phyloP scores from a whole-genome alignment of 2,329 filamentous ascomycete genomes.

The Alternaria tenuissima region DNA sequence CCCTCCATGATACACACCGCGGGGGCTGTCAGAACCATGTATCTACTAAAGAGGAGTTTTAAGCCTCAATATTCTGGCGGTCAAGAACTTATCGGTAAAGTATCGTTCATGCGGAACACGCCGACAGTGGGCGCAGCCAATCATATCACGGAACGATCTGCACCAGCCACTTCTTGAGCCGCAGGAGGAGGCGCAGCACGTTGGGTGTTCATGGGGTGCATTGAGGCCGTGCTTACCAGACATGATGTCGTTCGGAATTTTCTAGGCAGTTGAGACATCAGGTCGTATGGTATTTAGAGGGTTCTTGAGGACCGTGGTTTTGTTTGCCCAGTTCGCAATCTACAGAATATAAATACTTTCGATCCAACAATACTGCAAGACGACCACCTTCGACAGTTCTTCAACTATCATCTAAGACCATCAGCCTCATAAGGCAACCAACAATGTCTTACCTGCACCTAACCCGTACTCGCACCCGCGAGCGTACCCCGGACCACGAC shows the following conservation, averaged over 20 bases:
- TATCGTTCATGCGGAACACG: constrained; percentile 18
- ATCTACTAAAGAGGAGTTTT: constrained; percentile 1
- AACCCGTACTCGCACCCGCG: constrained; percentile 30
- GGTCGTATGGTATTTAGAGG: constrained; percentile 21
- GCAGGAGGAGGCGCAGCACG: constrained; percentile 18
- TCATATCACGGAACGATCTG: constrained; percentile 6
- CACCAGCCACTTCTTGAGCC: constrained; percentile 22
- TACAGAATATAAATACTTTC: constrained; percentile 15
- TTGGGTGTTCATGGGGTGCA: constrained; percentile 8
- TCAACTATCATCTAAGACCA: neutral
- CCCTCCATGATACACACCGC: constrained; percentile 11
- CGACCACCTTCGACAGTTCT: neutral
- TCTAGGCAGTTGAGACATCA: constrained; percentile 26
- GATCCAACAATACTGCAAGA: neutral
- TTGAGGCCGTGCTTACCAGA: constrained; percentile 15
- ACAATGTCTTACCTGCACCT: constrained; percentile 39
- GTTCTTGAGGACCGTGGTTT: constrained; percentile 1
- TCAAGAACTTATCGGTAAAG: constrained; percentile 16
- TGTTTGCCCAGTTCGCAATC: constrained; percentile 1
- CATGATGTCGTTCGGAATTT: constrained; percentile 7
- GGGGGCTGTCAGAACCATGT: constrained; percentile 14
- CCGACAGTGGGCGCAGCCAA: constrained; percentile 19
- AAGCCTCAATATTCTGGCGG: constrained; percentile 21
- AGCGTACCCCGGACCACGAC: constrained; percentile 28
- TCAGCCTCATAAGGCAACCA: constrained; percentile 12